Evolutionary conservation across 2,329 filamentous ascomycete genomes (phyloP).

Genomic region (Coniosporium uncinatum): DNA sequence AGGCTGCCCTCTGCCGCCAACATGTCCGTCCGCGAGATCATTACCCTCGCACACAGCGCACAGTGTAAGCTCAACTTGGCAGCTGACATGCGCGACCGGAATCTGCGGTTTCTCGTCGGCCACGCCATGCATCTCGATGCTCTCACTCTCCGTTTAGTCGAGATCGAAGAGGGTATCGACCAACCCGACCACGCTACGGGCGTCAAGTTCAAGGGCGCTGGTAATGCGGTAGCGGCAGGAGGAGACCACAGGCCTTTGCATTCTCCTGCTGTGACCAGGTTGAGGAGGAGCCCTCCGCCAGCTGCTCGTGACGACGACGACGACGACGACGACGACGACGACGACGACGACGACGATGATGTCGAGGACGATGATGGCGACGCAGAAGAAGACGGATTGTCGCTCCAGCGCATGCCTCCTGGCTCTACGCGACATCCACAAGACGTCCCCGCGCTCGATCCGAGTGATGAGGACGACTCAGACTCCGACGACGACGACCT

Average conservation of each 20-base stretch:
- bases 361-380: constrained; percentile 2
- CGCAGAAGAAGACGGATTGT: constrained; percentile 14
- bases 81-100: constrained; percentile 20
- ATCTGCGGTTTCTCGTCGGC: constrained; percentile 24
- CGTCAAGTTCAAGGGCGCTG: constrained; percentile 17
- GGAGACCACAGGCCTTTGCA: constrained; percentile 11
- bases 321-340: constrained; percentile 8
- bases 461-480: constrained; percentile 10
- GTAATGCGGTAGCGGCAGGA: constrained; percentile 10
- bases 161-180: constrained; percentile 20
- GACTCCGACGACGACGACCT: constrained; percentile 19
- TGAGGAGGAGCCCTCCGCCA: constrained; percentile 14
- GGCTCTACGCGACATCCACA: no score
- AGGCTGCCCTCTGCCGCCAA: no score
- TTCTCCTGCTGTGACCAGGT: background rate
- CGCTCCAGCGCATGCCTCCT: constrained; percentile 1
- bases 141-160: constrained; percentile 22
- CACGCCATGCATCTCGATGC: constrained; percentile 25
- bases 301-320: constrained; percentile 13
- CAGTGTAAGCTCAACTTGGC: constrained; percentile 23
- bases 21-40: no score
- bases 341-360: constrained; percentile 15
- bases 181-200: constrained; percentile 12
- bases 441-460: constrained; percentile 10
- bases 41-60: constrained; percentile 24